Conservation (phyloP, 2,329 filamentous ascomycete species). For the Exutisphaerella laricina region DNA sequence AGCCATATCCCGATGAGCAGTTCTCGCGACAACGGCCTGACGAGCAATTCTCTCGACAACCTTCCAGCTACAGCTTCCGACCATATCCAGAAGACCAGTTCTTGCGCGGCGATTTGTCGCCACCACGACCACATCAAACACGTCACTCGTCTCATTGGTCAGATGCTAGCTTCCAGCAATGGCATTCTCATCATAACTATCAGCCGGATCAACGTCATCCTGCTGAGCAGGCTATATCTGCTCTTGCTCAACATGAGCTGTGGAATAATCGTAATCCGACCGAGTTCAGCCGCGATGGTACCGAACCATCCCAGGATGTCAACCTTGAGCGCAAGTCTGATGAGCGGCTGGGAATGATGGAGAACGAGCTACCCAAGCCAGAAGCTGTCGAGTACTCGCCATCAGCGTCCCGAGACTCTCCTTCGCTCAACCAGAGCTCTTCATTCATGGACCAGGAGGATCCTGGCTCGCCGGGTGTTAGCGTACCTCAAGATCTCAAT, state of each 20-base stretch:
- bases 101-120: no score
- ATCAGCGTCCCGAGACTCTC: background rate
- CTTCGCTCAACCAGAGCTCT: background rate
- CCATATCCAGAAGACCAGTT: background rate
- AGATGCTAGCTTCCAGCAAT: slow-evolving; percentile 1
- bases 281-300: slow-evolving; percentile 1
- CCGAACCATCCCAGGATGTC: background rate
- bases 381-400: slow-evolving; percentile 1
- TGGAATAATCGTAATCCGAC: slow-evolving; percentile 1
- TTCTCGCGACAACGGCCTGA: background rate
- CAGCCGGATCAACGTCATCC: background rate
- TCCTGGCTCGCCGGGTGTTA: slow-evolving; percentile 2
- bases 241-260: background rate
- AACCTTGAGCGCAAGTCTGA: slow-evolving; percentile 1
- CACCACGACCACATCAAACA: background rate
- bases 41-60: background rate
- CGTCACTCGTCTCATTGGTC: background rate
- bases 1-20: background rate
- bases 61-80: background rate
- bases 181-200: background rate
- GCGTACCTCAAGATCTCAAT: background rate
- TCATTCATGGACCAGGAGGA: no score
- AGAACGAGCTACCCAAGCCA: background rate
- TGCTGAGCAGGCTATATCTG: background rate
- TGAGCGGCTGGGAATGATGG: background rate